Base-by-base conservation (phyloP, 1,284 basidiomycete species). In the Nidula niveotomentosa region DNA sequence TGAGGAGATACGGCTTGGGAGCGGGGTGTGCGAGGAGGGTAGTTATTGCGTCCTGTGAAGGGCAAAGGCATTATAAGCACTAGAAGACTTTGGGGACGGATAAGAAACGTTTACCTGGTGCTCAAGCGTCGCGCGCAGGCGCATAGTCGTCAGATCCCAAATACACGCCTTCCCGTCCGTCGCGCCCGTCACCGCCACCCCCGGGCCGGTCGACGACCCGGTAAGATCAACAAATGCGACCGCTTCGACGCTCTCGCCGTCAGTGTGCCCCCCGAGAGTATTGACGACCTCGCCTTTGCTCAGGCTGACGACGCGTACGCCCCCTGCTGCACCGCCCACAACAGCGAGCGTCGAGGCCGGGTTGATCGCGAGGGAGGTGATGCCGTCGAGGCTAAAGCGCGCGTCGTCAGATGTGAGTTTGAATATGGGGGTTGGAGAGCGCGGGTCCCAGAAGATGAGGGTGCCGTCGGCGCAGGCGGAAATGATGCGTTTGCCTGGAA, bases 91-190 rank as follows among this genome's bases (percentile, higher is more conserved):
- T 23, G 23, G 53, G 46, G 44, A 43, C 3, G 52, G 33, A 52
- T 45, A 54, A 36, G 48, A 53, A 37, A 36, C 10, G 78, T 83
- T 56, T 59, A 94, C 92, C 70, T 86, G 78, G 66, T 96, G 94
- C 58, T 89, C 78, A 6, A 95, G 75, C 34, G 91, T 93, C 18
- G 88, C 81, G 55, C 95, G 83, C 49, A 94, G 70, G 56, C 90
- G 81, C 78, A 91, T 91, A 10, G 93, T 94, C 48, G 82, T 82
- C 41, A 96, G 78, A 73, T 99, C 96, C 94, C 95, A 98, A 45
- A 98, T 88, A 65, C 91, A 93, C 30, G 89, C 90, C 69, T 93
- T 95, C 0, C 96, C 95, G 68, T 99, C 97, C 8, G 96, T 98
- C 1, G 85, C 94, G 7, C 91, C 95, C 1, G 92, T 95, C 1